These are phyloP conservation scores for Arctostaphylos glauca DNA, from an alignment of 148 eudicot genomes.

Conservation along the genomic window DNA sequence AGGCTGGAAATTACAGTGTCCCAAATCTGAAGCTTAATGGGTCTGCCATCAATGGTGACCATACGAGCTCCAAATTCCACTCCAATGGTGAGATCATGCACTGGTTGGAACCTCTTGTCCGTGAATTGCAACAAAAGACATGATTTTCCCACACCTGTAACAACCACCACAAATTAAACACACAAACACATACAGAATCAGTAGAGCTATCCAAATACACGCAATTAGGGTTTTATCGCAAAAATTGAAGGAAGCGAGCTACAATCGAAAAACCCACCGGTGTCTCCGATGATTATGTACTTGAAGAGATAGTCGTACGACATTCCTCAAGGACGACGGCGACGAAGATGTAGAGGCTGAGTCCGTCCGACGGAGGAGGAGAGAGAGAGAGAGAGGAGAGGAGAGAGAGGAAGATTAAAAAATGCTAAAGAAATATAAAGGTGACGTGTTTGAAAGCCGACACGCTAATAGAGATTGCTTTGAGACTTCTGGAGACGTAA, in stretches of 20 bases:
- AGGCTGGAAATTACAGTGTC: conserved; percentile 47
- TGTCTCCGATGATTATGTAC: conserved; percentile 78
- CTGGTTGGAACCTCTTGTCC: conserved; percentile 80
- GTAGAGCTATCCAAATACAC: not conserved
- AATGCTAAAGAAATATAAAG: too few species aligned
- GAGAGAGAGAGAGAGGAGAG: too few species aligned
- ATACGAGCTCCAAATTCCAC: conserved; percentile 83
- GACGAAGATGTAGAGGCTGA: too few species aligned
- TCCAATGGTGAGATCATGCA: conserved; percentile 78
- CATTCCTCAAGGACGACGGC: conserved; percentile 25
- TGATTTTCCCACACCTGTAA: conserved; percentile 72
- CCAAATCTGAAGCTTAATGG: conserved; percentile 82
- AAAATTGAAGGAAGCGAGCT: not conserved
- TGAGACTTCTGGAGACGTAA: too few species aligned
- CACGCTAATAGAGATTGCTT: too few species aligned
- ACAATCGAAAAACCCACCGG: conserved; percentile 31
- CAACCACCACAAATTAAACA: not conserved
- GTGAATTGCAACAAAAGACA: conserved; percentile 76
- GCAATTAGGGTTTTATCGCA: not conserved
- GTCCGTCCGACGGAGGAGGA: too few species aligned
- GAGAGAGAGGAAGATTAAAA: too few species aligned
- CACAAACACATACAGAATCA: not conserved
- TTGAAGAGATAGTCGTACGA: conserved; percentile 79
- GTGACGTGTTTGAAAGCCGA: too few species aligned
- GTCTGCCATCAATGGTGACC: conserved; percentile 59